Conservation (phyloP, 345 rosid species). For the Kandelia obovata region DNA sequence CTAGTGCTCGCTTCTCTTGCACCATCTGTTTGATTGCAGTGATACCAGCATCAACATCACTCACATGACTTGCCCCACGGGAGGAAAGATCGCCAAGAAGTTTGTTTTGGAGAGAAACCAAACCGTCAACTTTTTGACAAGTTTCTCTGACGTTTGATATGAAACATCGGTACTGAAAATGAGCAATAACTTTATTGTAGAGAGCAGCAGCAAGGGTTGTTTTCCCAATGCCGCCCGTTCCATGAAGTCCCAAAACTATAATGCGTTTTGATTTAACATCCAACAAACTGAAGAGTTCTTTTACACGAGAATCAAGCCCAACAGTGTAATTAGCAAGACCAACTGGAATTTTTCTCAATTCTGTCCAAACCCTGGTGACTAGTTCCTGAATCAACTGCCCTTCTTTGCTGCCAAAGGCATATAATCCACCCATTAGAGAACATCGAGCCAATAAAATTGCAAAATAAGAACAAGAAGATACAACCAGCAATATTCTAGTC, state of each 20-base stretch:
- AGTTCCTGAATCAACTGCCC: constrained; percentile 26
- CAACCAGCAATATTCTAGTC: neutral
- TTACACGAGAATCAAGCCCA: constrained; percentile 33
- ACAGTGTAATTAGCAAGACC: constrained; percentile 38
- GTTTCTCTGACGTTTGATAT: constrained; percentile 33
- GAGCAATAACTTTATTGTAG: constrained; percentile 29
- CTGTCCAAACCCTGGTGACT: constrained; percentile 38
- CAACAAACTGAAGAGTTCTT: constrained; percentile 17
- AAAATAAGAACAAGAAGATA: neutral
- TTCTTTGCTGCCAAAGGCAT: constrained; percentile 18
- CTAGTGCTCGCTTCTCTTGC: constrained; percentile 33
- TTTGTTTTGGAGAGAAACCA: constrained; percentile 40
- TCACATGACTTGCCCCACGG: neutral
- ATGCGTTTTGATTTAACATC: constrained; percentile 21
- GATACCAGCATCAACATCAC: constrained; percentile 25
- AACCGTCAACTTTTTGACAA: constrained; percentile 20
- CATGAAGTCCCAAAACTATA: constrained; percentile 31
- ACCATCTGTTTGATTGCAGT: constrained; percentile 19
- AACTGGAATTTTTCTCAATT: constrained; percentile 50
- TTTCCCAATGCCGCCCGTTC: constrained; percentile 45
- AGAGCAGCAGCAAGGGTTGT: constrained; percentile 43
- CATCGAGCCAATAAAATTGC: neutral
- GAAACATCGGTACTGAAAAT: constrained; percentile 28
- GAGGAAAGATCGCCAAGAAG: constrained; percentile 30
- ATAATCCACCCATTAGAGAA: neutral